Conservation (phyloP, 2,329 filamentous ascomycete species). For the Ceratocystiopsis brevicomis region DNA sequence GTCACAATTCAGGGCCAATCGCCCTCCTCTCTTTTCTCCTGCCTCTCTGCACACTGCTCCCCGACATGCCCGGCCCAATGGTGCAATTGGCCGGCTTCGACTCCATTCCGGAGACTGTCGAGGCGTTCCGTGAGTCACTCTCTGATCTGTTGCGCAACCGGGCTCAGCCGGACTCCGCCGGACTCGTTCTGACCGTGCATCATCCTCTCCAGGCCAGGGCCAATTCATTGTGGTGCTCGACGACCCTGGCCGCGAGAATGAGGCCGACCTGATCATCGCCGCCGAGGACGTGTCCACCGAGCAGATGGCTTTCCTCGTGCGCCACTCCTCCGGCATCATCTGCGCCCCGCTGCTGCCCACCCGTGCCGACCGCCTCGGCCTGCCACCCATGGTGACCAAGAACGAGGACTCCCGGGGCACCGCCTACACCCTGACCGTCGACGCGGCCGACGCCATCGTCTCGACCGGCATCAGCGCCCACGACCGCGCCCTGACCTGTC, state of each 20-base stretch:
- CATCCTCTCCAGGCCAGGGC: conserved; percentile 4
- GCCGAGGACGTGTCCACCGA: conserved; percentile 65
- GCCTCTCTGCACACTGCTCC: too few species aligned
- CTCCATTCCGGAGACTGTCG: conserved; percentile 44
- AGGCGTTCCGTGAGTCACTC: conserved; percentile 39
- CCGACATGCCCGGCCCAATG: conserved; percentile 29
- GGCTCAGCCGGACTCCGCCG: not conserved
- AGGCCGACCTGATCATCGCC: conserved; percentile 94
- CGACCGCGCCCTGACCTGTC: conserved; percentile 68
- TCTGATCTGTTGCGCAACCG: not conserved
- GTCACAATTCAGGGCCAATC: too few species aligned
- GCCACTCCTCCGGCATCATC: conserved; percentile 75
- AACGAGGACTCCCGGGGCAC: conserved; percentile 73
- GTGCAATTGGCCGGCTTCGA: conserved; percentile 39
- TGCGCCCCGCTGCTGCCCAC: conserved; percentile 64
- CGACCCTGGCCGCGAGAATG: conserved; percentile 81
- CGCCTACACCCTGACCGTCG: conserved; percentile 82
- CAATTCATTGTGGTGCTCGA: conserved; percentile 95
- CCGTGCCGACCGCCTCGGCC: conserved; percentile 49
- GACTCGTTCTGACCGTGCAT: not conserved
- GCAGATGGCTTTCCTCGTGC: conserved; percentile 93
- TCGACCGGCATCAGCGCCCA: conserved; percentile 82
- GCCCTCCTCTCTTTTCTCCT: not conserved
- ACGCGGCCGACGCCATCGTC: conserved; percentile 51
- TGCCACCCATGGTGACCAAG: conserved; percentile 71